phyloP scores from a whole-genome alignment of 2,329 filamentous ascomycete species.

The Ophioceras dolichostomum region DNA sequence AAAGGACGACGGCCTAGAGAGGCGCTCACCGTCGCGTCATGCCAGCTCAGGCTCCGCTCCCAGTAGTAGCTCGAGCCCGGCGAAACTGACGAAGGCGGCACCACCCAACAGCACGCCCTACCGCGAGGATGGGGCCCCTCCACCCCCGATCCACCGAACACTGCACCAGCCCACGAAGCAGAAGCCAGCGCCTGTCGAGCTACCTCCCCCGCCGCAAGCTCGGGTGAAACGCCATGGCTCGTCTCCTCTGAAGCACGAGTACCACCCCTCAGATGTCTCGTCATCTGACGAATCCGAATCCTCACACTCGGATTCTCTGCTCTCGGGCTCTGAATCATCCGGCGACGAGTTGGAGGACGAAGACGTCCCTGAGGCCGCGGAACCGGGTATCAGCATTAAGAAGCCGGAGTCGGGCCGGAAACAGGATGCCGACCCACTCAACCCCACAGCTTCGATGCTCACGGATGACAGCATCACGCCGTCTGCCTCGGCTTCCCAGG shows the following conservation, averaged over 20 bases:
- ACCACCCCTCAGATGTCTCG: constrained; percentile 66
- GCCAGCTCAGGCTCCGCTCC: too few relatives aligned
- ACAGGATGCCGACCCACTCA: constrained; percentile 11
- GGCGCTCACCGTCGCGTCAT: background rate
- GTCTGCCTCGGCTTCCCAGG: constrained; percentile 73
- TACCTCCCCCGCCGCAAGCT: constrained; percentile 23
- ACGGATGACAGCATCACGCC: constrained; percentile 56
- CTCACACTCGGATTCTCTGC: constrained; percentile 33
- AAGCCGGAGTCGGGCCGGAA: constrained; percentile 21
- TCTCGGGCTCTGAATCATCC: constrained; percentile 31
- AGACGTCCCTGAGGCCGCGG: constrained; percentile 46
- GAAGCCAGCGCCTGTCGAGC: constrained; percentile 28
- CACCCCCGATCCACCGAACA: constrained; percentile 40
- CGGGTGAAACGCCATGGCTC: constrained; percentile 62
- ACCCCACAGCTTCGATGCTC: constrained; percentile 25
- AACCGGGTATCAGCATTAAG: constrained; percentile 45
- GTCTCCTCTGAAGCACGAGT: constrained; percentile 94
- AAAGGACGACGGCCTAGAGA: too few relatives aligned
- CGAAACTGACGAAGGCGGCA: constrained; percentile 18
- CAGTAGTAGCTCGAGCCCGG: constrained; percentile 7
- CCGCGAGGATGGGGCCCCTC: constrained; percentile 42
- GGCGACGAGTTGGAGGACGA: constrained; percentile 47
- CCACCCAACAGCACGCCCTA: constrained; percentile 21
- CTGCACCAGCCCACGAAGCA: constrained; percentile 22
- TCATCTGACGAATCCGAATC: constrained; percentile 26